Evolutionary conservation across 805 yeast genomes (phyloP), one percentile per base, ranked within the genome.

Genomic region (Saturnispora galanensis): DNA sequence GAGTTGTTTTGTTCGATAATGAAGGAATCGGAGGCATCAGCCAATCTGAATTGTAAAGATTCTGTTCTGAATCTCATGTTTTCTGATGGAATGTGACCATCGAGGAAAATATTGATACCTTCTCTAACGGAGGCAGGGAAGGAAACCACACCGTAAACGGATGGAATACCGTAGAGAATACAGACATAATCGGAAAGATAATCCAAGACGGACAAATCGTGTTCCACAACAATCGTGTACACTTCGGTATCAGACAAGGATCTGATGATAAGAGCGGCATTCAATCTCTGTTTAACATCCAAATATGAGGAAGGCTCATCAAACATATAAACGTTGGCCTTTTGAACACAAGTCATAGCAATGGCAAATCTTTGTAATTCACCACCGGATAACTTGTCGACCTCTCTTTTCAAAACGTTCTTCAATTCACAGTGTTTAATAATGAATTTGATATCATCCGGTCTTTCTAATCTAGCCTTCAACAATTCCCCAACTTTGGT

Each of bases 251-350:
- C 73, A 58, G 93, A 72, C 53, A 93, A 70, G 15, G 93, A 80
- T 68, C 99, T 82, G 56, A 93, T 93, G 60, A 87, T 83, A 65
- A 79, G 80, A 47, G 98, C 99, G 46, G 99, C 98, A 58, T 93
- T 84, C 67, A 93, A 77, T 79, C 98, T 90, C 70, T 93, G 98
- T 69, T 93, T 93, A 54, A 93, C 97, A 76, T 93, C 98, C 65
- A 93, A 71, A 69, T 93, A 93, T 10, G 98, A 93, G 15, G 97
- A 89, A 39, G 98, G 98, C 72, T 93, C 98, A 69, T 93, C 98
- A 67, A 93, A 93, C 98, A 93, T 93, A 70, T 93, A 93, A 38
- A 93, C 97, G 56, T 87, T 84, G 46, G 97, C 97, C 30, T 70
- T 72, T 69, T 90, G 97, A 39, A 89, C 88, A 73, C 96, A 86